phyloP scores from a whole-genome alignment of 306 rosid species.

The Mucuna pruriens region DNA sequence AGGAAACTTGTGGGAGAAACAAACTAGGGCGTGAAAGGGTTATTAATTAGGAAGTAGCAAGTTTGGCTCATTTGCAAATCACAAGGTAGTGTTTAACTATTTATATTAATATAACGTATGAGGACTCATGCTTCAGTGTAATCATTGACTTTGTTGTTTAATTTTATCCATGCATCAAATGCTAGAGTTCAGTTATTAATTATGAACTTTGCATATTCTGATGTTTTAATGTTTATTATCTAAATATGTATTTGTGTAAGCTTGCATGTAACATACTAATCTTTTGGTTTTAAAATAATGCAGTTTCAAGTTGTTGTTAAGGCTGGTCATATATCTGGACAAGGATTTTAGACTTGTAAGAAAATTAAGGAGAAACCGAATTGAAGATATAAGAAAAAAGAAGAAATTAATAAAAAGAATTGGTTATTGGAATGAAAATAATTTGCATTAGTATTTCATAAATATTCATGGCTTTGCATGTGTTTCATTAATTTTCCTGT shows the following conservation, averaged over 20 bases:
- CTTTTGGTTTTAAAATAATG: background rate
- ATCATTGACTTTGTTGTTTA: constrained; percentile 31
- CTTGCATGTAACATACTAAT: background rate
- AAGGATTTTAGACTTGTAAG: background rate
- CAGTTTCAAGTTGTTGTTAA: background rate
- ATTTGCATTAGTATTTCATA: background rate
- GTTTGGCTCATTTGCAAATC: constrained; percentile 26
- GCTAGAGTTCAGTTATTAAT: constrained; percentile 14
- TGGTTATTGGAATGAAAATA: background rate
- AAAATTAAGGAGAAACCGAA: background rate
- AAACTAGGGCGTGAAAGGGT: background rate
- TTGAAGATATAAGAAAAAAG: background rate
- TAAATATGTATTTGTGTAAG: background rate
- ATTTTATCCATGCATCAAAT: constrained; percentile 34
- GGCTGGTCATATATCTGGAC: background rate
- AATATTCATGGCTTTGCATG: background rate
- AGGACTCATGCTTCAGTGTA: constrained; percentile 6
- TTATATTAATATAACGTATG: background rate
- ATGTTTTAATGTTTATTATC: constrained; percentile 18
- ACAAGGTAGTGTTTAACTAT: constrained; percentile 19
- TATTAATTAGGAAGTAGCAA: constrained; percentile 1
- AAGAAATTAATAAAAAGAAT: background rate
- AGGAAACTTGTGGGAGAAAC: constrained; percentile 50
- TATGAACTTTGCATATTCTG: background rate
- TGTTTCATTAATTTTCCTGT: background rate